A percentile compares a stretch with the other conserved stretches of the same genome.
These are phyloP conservation scores for Cyclostephanos tholiformis DNA, from an alignment of 108 stramenopile genomes.

Conservation along the genomic window DNA sequence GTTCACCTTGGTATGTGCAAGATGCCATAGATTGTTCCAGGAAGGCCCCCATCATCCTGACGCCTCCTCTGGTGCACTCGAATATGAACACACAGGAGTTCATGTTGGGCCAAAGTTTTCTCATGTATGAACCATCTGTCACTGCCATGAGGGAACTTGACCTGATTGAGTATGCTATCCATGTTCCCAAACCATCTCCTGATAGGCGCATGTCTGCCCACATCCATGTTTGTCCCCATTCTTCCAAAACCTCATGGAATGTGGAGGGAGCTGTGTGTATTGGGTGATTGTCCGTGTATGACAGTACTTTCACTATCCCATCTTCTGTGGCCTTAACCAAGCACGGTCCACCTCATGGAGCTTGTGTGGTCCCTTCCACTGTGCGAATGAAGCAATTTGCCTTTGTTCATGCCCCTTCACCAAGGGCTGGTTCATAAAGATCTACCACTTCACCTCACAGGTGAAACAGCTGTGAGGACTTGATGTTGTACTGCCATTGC, in stretches of 20 bases:
- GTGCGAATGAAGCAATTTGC: not conserved
- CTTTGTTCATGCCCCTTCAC: not conserved
- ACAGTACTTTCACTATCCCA: not conserved
- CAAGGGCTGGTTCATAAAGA: not conserved
- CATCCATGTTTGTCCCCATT: not conserved
- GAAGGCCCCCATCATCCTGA: constrained; percentile 9
- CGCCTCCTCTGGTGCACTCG: constrained; percentile 2
- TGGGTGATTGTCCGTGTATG: not conserved
- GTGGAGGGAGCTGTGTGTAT: no score
- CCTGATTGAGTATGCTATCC: constrained; percentile 3
- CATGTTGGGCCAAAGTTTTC: not conserved
- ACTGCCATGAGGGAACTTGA: constrained; percentile 1
- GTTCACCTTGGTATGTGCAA: constrained; percentile 27
- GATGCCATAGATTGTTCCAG: constrained; percentile 1
- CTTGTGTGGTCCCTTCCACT: not conserved
- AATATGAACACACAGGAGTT: constrained; percentile 13
- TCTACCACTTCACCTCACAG: not conserved
- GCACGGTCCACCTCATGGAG: not conserved
- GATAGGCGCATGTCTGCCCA: not conserved
- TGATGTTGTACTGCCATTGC: not conserved
- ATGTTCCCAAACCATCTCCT: not conserved
- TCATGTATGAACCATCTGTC: constrained; percentile 26
- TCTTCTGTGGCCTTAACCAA: not conserved
- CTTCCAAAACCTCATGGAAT: not conserved
- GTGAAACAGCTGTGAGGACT: not conserved